These are phyloP conservation scores for Nitzschia putrida DNA, from an alignment of 108 stramenopile species.

Conservation along the genomic window DNA sequence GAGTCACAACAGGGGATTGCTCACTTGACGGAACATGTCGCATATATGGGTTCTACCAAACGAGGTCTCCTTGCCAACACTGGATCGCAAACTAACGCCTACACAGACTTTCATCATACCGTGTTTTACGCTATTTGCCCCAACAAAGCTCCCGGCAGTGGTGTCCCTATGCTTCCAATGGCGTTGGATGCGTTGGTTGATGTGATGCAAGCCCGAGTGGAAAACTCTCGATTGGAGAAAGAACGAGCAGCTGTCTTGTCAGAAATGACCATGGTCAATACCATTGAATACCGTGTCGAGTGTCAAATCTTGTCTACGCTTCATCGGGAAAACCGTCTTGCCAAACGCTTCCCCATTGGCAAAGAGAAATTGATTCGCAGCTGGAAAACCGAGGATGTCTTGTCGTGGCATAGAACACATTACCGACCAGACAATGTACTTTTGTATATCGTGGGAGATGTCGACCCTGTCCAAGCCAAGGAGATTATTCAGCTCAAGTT, in stretches of 20 bases:
- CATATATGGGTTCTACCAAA: slow-evolving; percentile 97
- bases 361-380: slow-evolving; percentile 90
- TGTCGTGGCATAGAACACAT: slow-evolving; percentile 94
- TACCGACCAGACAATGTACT: slow-evolving; percentile 98
- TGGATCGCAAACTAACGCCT: slow-evolving; percentile 95
- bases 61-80: slow-evolving; percentile 95
- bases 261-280: slow-evolving; percentile 98
- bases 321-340: slow-evolving; percentile 94
- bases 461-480: slow-evolving; percentile 83
- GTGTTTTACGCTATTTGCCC: slow-evolving; percentile 98
- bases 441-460: slow-evolving; percentile 94
- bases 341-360: slow-evolving; percentile 97
- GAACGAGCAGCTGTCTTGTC: slow-evolving; percentile 93
- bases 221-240: slow-evolving; percentile 92
- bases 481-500: slow-evolving; percentile 84
- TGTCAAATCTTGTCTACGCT: slow-evolving; percentile 94
- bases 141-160: slow-evolving; percentile 62
- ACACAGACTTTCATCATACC: slow-evolving; percentile 99
- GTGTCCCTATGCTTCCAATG: slow-evolving; percentile 88
- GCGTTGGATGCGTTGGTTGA: slow-evolving; percentile 94
- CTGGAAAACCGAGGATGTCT: slow-evolving; percentile 91
- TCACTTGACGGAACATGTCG: slow-evolving; percentile 97
- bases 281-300: slow-evolving; percentile 96
- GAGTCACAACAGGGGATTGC: slow-evolving; percentile 96
- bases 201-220: slow-evolving; percentile 94